Conservation (phyloP, 2,329 filamentous ascomycete genomes). For the Pyrenophora seminiperda region DNA sequence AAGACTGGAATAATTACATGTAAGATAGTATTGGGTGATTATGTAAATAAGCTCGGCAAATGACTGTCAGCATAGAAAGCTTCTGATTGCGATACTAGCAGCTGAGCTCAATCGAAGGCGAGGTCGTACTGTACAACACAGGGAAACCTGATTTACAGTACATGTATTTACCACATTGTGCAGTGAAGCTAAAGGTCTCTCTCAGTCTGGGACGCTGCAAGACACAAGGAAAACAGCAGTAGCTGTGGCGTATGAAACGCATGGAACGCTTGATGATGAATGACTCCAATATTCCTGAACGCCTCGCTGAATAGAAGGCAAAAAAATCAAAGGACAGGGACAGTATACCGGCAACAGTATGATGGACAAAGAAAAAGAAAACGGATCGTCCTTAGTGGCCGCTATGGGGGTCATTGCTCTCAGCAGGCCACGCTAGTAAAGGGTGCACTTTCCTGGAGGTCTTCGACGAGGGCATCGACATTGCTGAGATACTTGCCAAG, state of each 20-base stretch:
- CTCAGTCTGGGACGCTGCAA: slow-evolving; percentile 12
- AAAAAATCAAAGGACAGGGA: slow-evolving; percentile 18
- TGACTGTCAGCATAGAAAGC: too few species aligned
- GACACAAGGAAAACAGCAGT: slow-evolving; percentile 20
- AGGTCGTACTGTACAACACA: slow-evolving; percentile 5
- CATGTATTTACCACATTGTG: slow-evolving; percentile 27
- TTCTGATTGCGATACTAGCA: neutral
- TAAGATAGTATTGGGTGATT: neutral
- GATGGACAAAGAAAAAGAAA: slow-evolving; percentile 6
- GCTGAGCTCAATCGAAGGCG: slow-evolving; percentile 1
- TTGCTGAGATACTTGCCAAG: slow-evolving; percentile 76
- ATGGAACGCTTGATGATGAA: slow-evolving; percentile 16
- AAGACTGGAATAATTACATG: neutral
- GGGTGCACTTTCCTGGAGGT: slow-evolving; percentile 78
- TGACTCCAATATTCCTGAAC: slow-evolving; percentile 25
- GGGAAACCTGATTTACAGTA: slow-evolving; percentile 26
- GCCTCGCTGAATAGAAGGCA: slow-evolving; percentile 32
- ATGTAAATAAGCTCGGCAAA: neutral
- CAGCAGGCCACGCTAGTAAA: slow-evolving; percentile 43
- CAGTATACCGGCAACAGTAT: slow-evolving; percentile 18
- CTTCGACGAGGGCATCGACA: slow-evolving; percentile 82
- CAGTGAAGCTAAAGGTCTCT: slow-evolving; percentile 20
- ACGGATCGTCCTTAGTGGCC: neutral
- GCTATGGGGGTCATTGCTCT: slow-evolving; percentile 5
- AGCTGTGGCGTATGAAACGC: slow-evolving; percentile 17